Conservation (phyloP, 306 rosid species). For the Casuarina glauca region DNA sequence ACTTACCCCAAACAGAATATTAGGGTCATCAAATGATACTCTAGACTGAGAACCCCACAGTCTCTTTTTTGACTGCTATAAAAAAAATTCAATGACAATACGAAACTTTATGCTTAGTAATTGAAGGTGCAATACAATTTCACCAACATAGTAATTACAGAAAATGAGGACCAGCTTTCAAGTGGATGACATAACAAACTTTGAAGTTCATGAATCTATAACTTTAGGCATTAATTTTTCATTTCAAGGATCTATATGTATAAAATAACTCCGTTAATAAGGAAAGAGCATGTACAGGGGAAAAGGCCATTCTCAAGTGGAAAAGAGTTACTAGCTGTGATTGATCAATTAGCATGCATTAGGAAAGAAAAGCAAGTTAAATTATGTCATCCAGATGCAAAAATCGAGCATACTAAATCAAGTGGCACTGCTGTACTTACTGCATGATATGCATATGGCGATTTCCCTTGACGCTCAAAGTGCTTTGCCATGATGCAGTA, state of each 20-base stretch:
- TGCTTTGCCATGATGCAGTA: conserved; percentile 88
- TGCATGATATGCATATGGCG: conserved; percentile 87
- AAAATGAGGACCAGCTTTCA: not conserved
- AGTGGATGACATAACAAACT: not conserved
- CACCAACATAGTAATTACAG: not conserved
- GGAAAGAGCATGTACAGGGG: not conserved
- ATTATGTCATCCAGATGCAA: not conserved
- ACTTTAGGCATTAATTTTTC: not conserved
- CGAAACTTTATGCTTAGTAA: not conserved
- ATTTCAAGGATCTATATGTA: not conserved
- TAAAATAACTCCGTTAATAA: not conserved
- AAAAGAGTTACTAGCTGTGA: not conserved
- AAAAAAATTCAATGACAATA: not conserved
- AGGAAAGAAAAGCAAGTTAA: not conserved
- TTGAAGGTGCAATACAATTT: not conserved
- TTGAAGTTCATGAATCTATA: not conserved
- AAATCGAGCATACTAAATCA: not conserved
- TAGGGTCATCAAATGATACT: not conserved
- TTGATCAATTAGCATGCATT: not conserved
- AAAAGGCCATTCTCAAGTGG: not conserved
- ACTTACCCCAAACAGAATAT: not conserved
- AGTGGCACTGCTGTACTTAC: conserved; percentile 45
- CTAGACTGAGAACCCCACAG: not conserved
- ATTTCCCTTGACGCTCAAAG: conserved; percentile 85
- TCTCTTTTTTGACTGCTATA: no score